Evolutionary conservation across 1,139 yeast species (phyloP), one percentile per base, ranked within the genome.

Genomic region (Diutina mesorugosa): DNA sequence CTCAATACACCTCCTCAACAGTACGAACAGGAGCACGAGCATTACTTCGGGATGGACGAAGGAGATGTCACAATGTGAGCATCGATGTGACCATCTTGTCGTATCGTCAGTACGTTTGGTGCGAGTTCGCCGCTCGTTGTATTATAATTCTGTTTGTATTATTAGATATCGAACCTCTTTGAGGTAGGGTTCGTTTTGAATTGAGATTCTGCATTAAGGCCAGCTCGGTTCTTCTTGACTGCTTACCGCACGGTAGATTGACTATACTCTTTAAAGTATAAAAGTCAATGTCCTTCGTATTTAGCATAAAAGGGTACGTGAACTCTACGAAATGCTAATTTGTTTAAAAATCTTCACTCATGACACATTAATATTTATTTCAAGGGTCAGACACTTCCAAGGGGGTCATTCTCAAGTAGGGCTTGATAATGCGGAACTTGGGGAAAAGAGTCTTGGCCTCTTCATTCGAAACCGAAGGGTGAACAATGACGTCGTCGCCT

Each of bases 401-500:
- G 10, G 56, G 56, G 29, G 57, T 55, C 41, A 51, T 38, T 61
- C 67, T 62, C 70, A 88, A 79, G 78, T 88, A 88, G 59, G 91
- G 90, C 78, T 86, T 87, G 73, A 88, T 77, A 61, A 81, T 76
- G 71, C 87, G 78, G 81, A 84, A 86, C 67, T 85, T 81, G 60
- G 91, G 91, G 78, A 86, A 87, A 66, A 81, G 71, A 60, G 79
- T 78, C 73, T 80, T 79, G 56, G 95, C 95, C 68, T 83, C 88
- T 58, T 81, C 88, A 69, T 85, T 82, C 57, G 83, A 72, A 57
- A 85, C 86, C 57, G 81, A 69, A 63, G 93, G 91, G 62, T 86
- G 91, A 61, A 88, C 85, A 65, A 88, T 87, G 59, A 87, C 95
- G 71, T 88, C 95, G 64, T 87, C 87, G 64, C 95, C 95, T 32